Evolutionary conservation across 179 eudicot genomes (phyloP), one percentile per base, ranked within the genome.

Genomic region (Heliamphora pulchella): DNA sequence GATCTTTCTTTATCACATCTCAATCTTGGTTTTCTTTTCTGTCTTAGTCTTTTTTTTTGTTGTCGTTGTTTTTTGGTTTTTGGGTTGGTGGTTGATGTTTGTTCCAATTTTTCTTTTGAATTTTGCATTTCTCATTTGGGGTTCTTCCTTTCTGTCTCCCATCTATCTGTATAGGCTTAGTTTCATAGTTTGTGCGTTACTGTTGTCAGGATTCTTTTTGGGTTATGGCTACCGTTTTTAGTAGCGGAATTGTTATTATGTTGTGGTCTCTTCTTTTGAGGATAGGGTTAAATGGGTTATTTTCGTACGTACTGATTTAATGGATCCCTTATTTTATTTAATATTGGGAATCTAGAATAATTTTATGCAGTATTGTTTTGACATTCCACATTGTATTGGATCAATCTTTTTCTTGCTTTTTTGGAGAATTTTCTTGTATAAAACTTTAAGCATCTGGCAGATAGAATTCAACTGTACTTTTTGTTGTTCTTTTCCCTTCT

Each of bases 401-500:
- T 22, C 44, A 66, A 17, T 48, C 50, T 69, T 55, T 69, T 44
- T 1, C 18, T 18, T n/a, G 57, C 46, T 78, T 66, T 67, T 51
- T 51, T 67, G n/a, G 47, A 67, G 80, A 78, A 47, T 31, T n/a
- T 47, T 77, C 57, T 43, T 41, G 11, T 68, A n/a, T 18, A 41
- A 69, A 68, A 69, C 66, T 68, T 68, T 69, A 55, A 69, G 75
- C 75, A 78, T 78, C 81, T 78, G 75, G 41, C 41, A 67, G 41
- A 43, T 47, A 11, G 74, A 53, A 51, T 53, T 78, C 31, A 0
- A 31, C 31, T 54, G 1, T 13, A 15, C 17, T 13, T 39, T 78
- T 66, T 20, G 11, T 67, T 54, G 51, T 78, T 53, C 8, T 39
- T 10, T 64, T 78, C 31, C 47, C 54, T 69, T 55, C 17, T 43